These are phyloP conservation scores for Inga oerstediana DNA, from an alignment of 306 rosid species.

Conservation along the genomic window DNA sequence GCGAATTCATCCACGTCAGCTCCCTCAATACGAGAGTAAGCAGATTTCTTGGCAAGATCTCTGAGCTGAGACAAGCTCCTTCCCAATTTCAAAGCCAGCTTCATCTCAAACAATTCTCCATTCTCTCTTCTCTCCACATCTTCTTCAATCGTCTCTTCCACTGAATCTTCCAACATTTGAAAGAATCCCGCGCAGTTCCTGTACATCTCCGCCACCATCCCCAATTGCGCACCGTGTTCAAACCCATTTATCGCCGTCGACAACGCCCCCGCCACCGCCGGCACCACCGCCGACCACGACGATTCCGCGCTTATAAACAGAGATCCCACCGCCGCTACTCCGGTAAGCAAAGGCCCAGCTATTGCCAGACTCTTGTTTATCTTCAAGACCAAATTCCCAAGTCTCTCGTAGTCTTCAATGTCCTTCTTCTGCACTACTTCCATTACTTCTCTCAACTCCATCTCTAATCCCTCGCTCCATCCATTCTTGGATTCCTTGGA, in stretches of 20 bases:
- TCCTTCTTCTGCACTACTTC: slow-evolving; percentile 70
- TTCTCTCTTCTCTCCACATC: slow-evolving; percentile 70
- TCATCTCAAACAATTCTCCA: slow-evolving; percentile 68
- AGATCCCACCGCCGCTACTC: slow-evolving; percentile 69
- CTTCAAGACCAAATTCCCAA: slow-evolving; percentile 71
- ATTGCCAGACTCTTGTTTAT: slow-evolving; percentile 63
- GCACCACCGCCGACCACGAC: slow-evolving; percentile 33
- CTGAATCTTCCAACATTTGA: slow-evolving; percentile 46
- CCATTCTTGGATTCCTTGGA: slow-evolving; percentile 44
- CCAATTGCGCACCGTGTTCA: slow-evolving; percentile 75
- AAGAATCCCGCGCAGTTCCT: slow-evolving; percentile 67
- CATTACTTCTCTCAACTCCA: slow-evolving; percentile 53
- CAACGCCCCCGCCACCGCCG: slow-evolving; percentile 63
- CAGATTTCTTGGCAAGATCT: slow-evolving; percentile 62
- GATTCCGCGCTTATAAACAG: slow-evolving; percentile 49
- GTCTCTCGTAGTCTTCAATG: slow-evolving; percentile 67
- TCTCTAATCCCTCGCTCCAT: slow-evolving; percentile 66
- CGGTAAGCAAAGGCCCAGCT: slow-evolving; percentile 73
- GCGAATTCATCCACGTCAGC: slow-evolving; percentile 46
- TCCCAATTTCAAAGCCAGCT: slow-evolving; percentile 71
- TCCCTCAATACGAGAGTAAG: slow-evolving; percentile 56
- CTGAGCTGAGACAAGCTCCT: slow-evolving; percentile 69
- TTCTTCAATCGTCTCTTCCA: slow-evolving; percentile 52
- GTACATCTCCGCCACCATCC: slow-evolving; percentile 83
- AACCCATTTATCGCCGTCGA: slow-evolving; percentile 55